Evolutionary conservation across 192 early-diverging fungal species (phyloP).

Genomic region (Ambispora gerdemannii): DNA sequence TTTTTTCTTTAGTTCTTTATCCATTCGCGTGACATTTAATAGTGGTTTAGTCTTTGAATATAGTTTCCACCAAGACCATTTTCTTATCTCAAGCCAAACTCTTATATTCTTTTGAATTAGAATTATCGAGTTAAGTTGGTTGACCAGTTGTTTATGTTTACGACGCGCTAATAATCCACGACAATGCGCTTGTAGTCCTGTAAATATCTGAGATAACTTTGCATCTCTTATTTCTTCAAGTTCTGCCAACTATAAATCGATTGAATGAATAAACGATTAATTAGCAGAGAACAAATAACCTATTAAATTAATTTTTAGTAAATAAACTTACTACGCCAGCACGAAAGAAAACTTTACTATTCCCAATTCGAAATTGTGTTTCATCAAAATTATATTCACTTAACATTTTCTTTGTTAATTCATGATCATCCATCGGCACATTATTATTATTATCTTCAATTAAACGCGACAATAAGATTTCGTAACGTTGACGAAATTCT

Average conservation of each 20-base stretch:
- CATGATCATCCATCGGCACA: conserved; percentile 87
- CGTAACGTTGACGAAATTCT: conserved; percentile 93
- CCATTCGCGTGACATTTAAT: conserved; percentile 74
- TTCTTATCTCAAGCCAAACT: conserved; percentile 80
- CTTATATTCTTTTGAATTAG: conserved; percentile 95
- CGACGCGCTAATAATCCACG: conserved; percentile 81
- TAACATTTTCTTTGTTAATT: conserved; percentile 77
- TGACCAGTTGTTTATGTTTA: conserved; percentile 41
- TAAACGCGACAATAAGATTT: conserved; percentile 80
- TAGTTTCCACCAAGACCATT: conserved; percentile 97
- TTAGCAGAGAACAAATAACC: background rate
- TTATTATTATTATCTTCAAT: too few relatives aligned
- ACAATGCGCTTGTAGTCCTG: conserved; percentile 81
- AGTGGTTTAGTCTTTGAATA: conserved; percentile 91
- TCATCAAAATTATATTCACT: conserved; percentile 72
- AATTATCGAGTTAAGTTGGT: conserved; percentile 82
- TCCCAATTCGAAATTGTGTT: conserved; percentile 84
- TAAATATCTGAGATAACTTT: conserved; percentile 78
- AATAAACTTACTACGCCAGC: conserved; percentile 74
- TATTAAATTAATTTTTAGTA: background rate
- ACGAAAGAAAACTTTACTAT: conserved; percentile 95
- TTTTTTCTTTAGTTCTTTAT: conserved; percentile 74
- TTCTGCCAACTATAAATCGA: conserved; percentile 66
- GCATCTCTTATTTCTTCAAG: conserved; percentile 89
- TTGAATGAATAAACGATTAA: background rate